Evolutionary conservation across 2,329 filamentous ascomycete species (phyloP).

Genomic region (Emergomyces pasteurianus): DNA sequence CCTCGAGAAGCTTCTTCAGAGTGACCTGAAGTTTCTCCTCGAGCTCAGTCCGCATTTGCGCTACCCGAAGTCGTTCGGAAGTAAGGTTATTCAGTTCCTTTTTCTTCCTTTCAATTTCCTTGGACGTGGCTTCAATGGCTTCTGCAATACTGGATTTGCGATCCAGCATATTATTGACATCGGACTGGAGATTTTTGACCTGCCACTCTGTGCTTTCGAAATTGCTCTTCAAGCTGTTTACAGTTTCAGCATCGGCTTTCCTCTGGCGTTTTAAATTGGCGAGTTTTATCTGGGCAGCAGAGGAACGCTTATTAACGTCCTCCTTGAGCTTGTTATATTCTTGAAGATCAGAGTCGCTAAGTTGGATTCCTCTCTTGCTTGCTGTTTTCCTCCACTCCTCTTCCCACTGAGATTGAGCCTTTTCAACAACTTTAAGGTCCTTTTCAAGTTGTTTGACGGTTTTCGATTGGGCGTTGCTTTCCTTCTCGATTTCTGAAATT

Average conservation of each 20-base stretch:
- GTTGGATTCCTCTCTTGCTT: constrained; percentile 72
- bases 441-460: constrained; percentile 65
- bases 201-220: constrained; percentile 67
- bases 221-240: constrained; percentile 78
- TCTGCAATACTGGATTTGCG: constrained; percentile 53
- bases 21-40: constrained; percentile 85
- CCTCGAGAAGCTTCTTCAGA: constrained; percentile 67
- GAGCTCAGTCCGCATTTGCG: constrained; percentile 72
- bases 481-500: constrained; percentile 59
- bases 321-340: constrained; percentile 78
- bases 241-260: constrained; percentile 83
- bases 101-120: constrained; percentile 77
- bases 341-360: constrained; percentile 75
- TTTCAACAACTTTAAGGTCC: constrained; percentile 72
- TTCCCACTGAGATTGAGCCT: constrained; percentile 80
- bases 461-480: constrained; percentile 59
- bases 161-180: constrained; percentile 57
- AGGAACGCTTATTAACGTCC: constrained; percentile 72
- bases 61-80: constrained; percentile 69
- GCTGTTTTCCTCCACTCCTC: constrained; percentile 73
- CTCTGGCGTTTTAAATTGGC: constrained; percentile 79
- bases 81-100: constrained; percentile 78
- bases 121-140: constrained; percentile 54
- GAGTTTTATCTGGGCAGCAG: constrained; percentile 67
- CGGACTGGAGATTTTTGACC: constrained; percentile 60